A percentile compares a stretch with the other conserved stretches of the same genome.
These are phyloP conservation scores for Daedaleopsis sinensis DNA, from an alignment of 768 basidiomycete species.

Conservation along the genomic window DNA sequence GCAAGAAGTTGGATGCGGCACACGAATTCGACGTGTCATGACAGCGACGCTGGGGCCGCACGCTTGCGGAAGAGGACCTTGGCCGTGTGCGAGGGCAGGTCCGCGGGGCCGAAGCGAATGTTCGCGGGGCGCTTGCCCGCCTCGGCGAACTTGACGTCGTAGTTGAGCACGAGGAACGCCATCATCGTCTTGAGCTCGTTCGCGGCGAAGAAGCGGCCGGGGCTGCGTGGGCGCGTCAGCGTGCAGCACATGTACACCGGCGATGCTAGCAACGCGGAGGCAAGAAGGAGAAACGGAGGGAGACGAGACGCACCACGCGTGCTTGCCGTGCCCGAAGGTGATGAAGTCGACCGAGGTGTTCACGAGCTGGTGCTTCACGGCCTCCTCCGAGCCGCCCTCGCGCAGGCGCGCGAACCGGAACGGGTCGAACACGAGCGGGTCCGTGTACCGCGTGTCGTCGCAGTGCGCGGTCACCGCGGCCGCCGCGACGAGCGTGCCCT, in stretches of 20 bases:
- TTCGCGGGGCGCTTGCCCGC: conserved; percentile 29
- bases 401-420: conserved; percentile 50
- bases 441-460: conserved; percentile 30
- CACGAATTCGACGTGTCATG: too few species aligned
- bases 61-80: conserved; percentile 40
- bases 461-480: conserved; percentile 26
- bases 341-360: conserved; percentile 33
- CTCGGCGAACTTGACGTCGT: conserved; percentile 23
- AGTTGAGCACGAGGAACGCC: conserved; percentile 21
- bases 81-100: conserved; percentile 27
- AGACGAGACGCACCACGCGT: conserved; percentile 30
- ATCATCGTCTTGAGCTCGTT: conserved; percentile 23
- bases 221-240: conserved; percentile 3
- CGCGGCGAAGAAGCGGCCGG: conserved; percentile 21
- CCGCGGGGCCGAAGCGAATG: conserved; percentile 14
- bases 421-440: conserved; percentile 43
- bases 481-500: conserved; percentile 27
- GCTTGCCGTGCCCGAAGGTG: conserved; percentile 32
- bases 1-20: too few species aligned
- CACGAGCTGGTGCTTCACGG: conserved; percentile 38
- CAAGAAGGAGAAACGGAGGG: neutral
- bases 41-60: too few species aligned
- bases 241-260: neutral
- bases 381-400: conserved; percentile 32
- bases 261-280: neutral